phyloP scores from a whole-genome alignment of 2,329 filamentous ascomycete species.

The Aspergillus uvarum region DNA sequence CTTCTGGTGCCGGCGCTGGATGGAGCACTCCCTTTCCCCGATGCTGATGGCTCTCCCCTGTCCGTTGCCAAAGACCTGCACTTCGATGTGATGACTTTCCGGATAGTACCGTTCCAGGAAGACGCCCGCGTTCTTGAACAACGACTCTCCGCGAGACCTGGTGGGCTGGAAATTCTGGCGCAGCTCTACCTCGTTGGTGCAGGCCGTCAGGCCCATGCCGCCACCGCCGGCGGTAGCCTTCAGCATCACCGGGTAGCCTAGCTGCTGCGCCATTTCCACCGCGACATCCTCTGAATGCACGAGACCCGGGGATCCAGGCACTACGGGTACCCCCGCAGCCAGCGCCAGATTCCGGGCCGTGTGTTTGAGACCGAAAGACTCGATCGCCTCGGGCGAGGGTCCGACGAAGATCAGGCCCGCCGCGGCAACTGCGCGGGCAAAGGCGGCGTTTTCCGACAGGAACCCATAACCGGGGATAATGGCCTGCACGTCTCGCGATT shows the following conservation, averaged over 20 bases:
- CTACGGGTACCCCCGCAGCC: constrained; percentile 55
- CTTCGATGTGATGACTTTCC: constrained; percentile 79
- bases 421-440: constrained; percentile 54
- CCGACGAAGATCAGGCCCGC: constrained; percentile 62
- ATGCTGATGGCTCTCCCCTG: constrained; percentile 71
- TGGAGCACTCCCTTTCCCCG: constrained; percentile 83
- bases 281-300: constrained; percentile 26
- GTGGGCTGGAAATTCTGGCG: constrained; percentile 49
- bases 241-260: constrained; percentile 62
- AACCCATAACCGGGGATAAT: constrained; percentile 69
- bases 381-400: constrained; percentile 55
- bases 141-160: constrained; percentile 72
- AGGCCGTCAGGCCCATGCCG: constrained; percentile 82
- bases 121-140: constrained; percentile 82
- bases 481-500: constrained; percentile 53
- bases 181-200: constrained; percentile 60
- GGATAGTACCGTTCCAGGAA: constrained; percentile 82
- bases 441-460: constrained; percentile 62
- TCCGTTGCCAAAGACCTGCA: constrained; percentile 85
- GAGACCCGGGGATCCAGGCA: constrained; percentile 54
- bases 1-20: constrained; percentile 86
- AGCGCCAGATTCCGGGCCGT: constrained; percentile 54
- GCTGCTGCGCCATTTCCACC: constrained; percentile 40
- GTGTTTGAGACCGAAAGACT: constrained; percentile 60
- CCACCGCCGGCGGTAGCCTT: constrained; percentile 81